Base-by-base conservation (phyloP, 306 rosid species). In the Lathyrus aphaca region DNA sequence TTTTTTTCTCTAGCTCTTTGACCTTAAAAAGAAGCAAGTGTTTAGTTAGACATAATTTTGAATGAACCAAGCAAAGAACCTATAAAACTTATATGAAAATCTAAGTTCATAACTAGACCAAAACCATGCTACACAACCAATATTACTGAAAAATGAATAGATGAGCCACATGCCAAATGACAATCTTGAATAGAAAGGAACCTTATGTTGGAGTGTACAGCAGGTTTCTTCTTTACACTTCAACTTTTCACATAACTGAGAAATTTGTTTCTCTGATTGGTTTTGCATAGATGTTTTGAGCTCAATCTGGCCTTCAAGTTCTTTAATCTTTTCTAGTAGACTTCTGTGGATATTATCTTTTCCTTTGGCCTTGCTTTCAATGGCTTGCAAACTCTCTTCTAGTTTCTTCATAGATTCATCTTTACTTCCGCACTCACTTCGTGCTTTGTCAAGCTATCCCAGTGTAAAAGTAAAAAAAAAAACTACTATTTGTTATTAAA, bases 221-320 rank as follows among this genome's bases (percentile, higher is more conserved):
- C 92, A 88, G 27, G 64, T 82, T 82, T 91, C 92, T 74, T 88
- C 97, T 63, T 79, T 86, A 68, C 86, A 92, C 67, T 64, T 85
- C 75, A 91, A 61, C 69, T 79, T 81, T 49, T 85, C 92, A 16
- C 87, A 81, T 68, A 88, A 71, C 42, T 88, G 92, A 48, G 79
- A 86, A 66, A 85, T 64, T 80, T 86, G 88, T 77, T 79, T 91
- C 83, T 88, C 91, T 56, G 85, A 83, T 56, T 91, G 91, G 76
- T 64, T 80, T 51, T 86, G 96, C 84, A 82, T 29, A 73, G 80
- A 64, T 72, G 72, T 49, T 85, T 82, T 88, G 55, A 80, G 74
- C 74, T 88, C 96, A 66, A 91, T 78, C 76, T 86, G 88, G 30
- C 83, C 88, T 79, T 88, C 97, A 40, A 91, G 97, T 67, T 86